phyloP scores from a whole-genome alignment of 768 basidiomycete species.

The Amyloporia xantha region DNA sequence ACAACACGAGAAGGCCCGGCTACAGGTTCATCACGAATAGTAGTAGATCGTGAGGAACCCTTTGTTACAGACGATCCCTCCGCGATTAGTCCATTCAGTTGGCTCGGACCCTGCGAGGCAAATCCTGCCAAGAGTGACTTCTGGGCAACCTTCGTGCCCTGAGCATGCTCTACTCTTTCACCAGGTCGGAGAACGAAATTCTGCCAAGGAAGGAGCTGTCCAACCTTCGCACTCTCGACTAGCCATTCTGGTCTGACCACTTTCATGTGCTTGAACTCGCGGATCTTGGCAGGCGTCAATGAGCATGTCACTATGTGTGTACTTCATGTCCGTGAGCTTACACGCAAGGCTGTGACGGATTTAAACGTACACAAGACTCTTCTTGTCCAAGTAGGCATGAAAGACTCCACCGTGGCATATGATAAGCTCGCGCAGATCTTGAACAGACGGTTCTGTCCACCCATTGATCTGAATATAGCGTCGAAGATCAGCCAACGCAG shows the following conservation, averaged over 20 bases:
- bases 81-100: neutral
- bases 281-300: constrained; percentile 83
- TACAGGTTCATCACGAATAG: neutral
- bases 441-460: constrained; percentile 79
- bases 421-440: constrained; percentile 76
- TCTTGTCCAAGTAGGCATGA: constrained; percentile 78
- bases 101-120: constrained; percentile 4
- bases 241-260: constrained; percentile 89
- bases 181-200: constrained; percentile 56
- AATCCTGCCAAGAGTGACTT: constrained; percentile 24
- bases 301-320: constrained; percentile 92
- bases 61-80: neutral
- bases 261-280: constrained; percentile 86
- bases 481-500: neutral
- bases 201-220: constrained; percentile 71
- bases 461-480: constrained; percentile 68
- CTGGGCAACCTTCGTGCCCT: constrained; percentile 40
- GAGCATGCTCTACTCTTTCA: constrained; percentile 40
- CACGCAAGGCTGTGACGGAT: neutral
- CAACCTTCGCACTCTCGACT: constrained; percentile 64
- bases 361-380: constrained; percentile 57
- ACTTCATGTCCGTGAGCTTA: constrained; percentile 28
- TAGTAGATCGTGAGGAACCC: neutral
- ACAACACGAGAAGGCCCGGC: constrained; percentile 3
- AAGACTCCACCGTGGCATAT: constrained; percentile 78